These are phyloP conservation scores for Beauveria pseudobassiana DNA, from an alignment of 2,329 filamentous ascomycete genomes.

Conservation along the genomic window DNA sequence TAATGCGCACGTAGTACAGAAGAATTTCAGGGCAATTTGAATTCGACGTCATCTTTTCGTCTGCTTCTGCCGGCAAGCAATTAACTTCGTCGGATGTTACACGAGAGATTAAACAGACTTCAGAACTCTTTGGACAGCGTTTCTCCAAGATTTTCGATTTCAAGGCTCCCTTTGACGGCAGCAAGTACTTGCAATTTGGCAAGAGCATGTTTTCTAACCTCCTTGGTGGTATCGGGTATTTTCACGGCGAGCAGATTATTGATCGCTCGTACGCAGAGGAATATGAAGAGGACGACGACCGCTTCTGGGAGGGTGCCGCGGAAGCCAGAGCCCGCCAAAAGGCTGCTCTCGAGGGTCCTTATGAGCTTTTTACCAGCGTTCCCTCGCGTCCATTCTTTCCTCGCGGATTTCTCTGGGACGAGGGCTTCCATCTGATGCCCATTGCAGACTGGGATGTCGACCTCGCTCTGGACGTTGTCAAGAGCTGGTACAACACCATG, in stretches of 20 bases:
- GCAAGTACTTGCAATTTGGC: constrained; percentile 70
- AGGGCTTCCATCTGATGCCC: constrained; percentile 89
- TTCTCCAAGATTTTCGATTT: constrained; percentile 63
- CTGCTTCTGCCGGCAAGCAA: constrained; percentile 55
- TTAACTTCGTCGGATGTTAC: constrained; percentile 58
- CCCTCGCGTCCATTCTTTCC: constrained; percentile 95
- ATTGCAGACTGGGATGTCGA: constrained; percentile 93
- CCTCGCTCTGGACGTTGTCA: constrained; percentile 76
- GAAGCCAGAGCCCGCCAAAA: constrained; percentile 64
- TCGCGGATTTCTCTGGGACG: constrained; percentile 94
- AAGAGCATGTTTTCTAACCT: constrained; percentile 92
- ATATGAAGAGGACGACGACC: constrained; percentile 91
- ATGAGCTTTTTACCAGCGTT: constrained; percentile 83
- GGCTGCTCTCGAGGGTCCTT: constrained; percentile 69
- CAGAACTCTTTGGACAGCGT: constrained; percentile 62
- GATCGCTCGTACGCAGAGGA: constrained; percentile 88
- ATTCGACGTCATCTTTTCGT: constrained; percentile 89
- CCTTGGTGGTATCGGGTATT: constrained; percentile 90
- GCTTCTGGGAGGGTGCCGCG: constrained; percentile 89
- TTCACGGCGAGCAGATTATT: constrained; percentile 79
- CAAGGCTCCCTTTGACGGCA: constrained; percentile 65
- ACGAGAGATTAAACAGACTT: constrained; percentile 57
- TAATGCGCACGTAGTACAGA: constrained; percentile 84
- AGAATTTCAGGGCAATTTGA: constrained; percentile 89
- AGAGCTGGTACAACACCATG: constrained; percentile 94